Evolutionary conservation across 1,284 basidiomycete species (phyloP), one percentile per base, ranked within the genome.

Genomic region (Sphaerobolus stellatus): DNA sequence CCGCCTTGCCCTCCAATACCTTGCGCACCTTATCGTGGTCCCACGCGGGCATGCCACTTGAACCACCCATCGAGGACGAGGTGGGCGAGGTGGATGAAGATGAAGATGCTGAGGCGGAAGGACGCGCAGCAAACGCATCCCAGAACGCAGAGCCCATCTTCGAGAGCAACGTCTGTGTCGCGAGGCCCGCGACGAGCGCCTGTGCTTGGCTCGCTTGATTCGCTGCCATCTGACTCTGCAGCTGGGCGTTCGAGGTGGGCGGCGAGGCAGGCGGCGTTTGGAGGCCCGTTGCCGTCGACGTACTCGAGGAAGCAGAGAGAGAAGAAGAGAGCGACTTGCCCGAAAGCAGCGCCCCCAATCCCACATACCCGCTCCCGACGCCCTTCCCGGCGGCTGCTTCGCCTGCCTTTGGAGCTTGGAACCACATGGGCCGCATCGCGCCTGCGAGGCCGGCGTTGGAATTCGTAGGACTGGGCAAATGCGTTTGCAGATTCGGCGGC

Each of bases 21-120:
- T 78, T 80, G 59, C 83, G 74, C 3, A 91, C 86, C 71, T 91
- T 91, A 57, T 90, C 88, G 52, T 80, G 77, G 63, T 91, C 89
- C 81, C 80, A 83, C 43, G 72, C 69, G 58, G 51, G 27, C 53
- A 57, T 48, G 61, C n/a, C n/a, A n/a, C n/a, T n/a, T n/a, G 52
- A 50, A 25, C 36, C 46, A 30, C 48, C 49, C 27, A 61, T 61
- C 43, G 65, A 56, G 49, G 59, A 38, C 44, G 68, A n/a, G 13
- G 18, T 27, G 41, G 22, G 36, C 20, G 41, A 43, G 13, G 4
- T 51, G 8, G 57, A 11, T 38, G 72, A 59, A 40, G 66, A 55
- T 27, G 65, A 58, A 20, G 63, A 61, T 25, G 61, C 62, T 49
- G 61, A 63, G 46, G 63, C 59, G 16, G 66, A 41, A 3, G 66